phyloP scores from a whole-genome alignment of 331 rosid species.

The Malus hybrid region DNA sequence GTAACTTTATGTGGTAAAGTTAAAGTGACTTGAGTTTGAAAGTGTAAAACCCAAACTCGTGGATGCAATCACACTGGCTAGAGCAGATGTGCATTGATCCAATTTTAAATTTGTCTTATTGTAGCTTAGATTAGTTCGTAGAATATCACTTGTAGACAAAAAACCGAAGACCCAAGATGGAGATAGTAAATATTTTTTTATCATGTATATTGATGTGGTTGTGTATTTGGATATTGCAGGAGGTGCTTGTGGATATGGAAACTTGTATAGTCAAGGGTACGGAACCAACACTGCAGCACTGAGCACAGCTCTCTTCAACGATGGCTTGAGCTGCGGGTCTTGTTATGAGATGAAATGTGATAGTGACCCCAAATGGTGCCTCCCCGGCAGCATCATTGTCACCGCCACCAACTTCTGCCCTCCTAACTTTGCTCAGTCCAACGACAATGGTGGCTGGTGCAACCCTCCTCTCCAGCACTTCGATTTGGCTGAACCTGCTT shows the following conservation, averaged over 20 bases:
- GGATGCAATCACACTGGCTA: neutral
- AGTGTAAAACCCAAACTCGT: neutral
- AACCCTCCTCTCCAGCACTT: conserved; percentile 40
- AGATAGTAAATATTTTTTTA: neutral
- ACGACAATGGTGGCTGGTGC: conserved; percentile 84
- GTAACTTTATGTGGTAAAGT: neutral
- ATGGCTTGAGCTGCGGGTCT: conserved; percentile 88
- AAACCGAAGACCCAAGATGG: neutral
- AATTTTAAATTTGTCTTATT: too few species aligned
- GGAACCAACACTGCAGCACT: conserved; percentile 98
- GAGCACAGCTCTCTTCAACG: conserved; percentile 95
- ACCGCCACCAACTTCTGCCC: conserved; percentile 99
- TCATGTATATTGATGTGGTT: neutral
- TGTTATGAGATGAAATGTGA: conserved; percentile 83
- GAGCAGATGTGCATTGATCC: too few species aligned
- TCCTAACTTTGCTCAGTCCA: conserved; percentile 72
- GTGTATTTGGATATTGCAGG: conserved; percentile 29
- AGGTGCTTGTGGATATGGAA: conserved; percentile 99
- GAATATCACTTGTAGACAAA: neutral
- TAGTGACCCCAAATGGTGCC: conserved; percentile 78
- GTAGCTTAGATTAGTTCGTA: too few species aligned
- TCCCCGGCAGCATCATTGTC: conserved; percentile 67
- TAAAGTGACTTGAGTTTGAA: neutral
- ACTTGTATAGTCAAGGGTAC: conserved; percentile 87
- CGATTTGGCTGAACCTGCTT: conserved; percentile 96